Evolutionary conservation across 176 grass and related monocot species (phyloP), one percentile per base, ranked within the genome.

Genomic region (Phoenix dactylifera): DNA sequence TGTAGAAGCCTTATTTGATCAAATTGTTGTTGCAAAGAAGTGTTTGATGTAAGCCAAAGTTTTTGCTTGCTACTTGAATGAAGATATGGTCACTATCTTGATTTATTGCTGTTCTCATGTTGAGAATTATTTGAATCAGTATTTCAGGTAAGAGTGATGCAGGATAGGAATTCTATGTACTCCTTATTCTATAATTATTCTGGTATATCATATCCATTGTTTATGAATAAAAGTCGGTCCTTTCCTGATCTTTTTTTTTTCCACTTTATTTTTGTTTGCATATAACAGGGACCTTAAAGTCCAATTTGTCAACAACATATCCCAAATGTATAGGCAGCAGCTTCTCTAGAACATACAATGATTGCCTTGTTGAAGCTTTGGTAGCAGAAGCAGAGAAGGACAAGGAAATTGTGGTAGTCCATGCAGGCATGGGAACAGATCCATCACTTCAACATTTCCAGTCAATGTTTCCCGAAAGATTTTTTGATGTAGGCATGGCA

Each of bases 341-440:
- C 32, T 62, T 72, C 58, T 81, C 70, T 61, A 90, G 79, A 55
- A 90, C 86, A 35, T 85, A 82, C 76, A 79, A 85, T 79, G 86
- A 90, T 20, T 75, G 59, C 49, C 79, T 90, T 66, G 74, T 67
- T 20, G 86, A 85, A 69, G 74, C 74, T 65, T 60, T 90, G 65
- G 69, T 84, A 57, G 74, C 71, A 72, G 82, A 90, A 78, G 86
- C 86, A 49, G 86, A 90, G 63, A 80, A 67, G 64, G 86, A 85
- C 58, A 77, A 80, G 32, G 55, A 32, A 24, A 79, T 90, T 68
- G 82, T 90, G 58, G 70, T 85, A 55, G 82, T 90, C 54, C 78
- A 84, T 78, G 86, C 74, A 5, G 86, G 86, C 53, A 79, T 85
- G 78, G 78, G 78, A 75, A 65, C 85, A 19, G 82, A 90, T 72